Evolutionary conservation across 1,284 basidiomycete genomes (phyloP).

Genomic region (Cutaneotrichosporon sp.): DNA sequence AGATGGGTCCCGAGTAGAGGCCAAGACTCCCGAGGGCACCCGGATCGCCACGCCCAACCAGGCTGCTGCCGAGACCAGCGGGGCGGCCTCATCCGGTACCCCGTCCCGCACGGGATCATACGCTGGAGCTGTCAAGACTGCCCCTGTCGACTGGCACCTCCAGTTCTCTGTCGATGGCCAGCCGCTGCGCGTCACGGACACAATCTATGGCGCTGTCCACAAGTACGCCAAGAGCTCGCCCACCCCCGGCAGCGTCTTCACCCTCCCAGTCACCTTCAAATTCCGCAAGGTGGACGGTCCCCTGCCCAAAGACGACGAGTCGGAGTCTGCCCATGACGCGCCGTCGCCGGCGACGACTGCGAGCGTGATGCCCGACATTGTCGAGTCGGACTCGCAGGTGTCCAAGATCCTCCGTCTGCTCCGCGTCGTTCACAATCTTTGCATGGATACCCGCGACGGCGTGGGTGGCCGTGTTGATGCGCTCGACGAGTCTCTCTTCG

Average conservation of each 20-base stretch:
- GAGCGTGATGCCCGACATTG: conserved; percentile 62
- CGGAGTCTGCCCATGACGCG: conserved; percentile 5
- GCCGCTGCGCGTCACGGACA: conserved; percentile 77
- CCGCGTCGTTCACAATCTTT: conserved; percentile 78
- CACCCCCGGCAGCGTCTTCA: conserved; percentile 22
- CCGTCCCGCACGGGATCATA: conserved; percentile 69
- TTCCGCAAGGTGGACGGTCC: conserved; percentile 92
- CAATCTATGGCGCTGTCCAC: conserved; percentile 94
- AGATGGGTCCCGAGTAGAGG: conserved; percentile 89
- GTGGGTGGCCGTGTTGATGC: conserved; percentile 22
- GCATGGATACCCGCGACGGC: conserved; percentile 57
- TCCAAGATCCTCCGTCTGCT: conserved; percentile 89
- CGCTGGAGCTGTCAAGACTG: conserved; percentile 87
- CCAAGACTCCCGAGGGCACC: conserved; percentile 94
- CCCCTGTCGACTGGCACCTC: conserved; percentile 93
- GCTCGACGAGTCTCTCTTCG: conserved; percentile 76
- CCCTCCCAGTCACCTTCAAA: conserved; percentile 61
- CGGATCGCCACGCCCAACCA: conserved; percentile 80
- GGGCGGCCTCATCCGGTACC: conserved; percentile 31
- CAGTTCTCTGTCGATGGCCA: conserved; percentile 92
- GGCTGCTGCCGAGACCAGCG: conserved; percentile 31
- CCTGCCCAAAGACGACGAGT: conserved; percentile 53
- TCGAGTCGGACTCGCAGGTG: conserved; percentile 81
- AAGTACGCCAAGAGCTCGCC: conserved; percentile 25
- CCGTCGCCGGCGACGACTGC: conserved; percentile 42